Evolutionary conservation across 2,329 filamentous ascomycete species (phyloP).

Genomic region (Lasiodiplodia sp.): DNA sequence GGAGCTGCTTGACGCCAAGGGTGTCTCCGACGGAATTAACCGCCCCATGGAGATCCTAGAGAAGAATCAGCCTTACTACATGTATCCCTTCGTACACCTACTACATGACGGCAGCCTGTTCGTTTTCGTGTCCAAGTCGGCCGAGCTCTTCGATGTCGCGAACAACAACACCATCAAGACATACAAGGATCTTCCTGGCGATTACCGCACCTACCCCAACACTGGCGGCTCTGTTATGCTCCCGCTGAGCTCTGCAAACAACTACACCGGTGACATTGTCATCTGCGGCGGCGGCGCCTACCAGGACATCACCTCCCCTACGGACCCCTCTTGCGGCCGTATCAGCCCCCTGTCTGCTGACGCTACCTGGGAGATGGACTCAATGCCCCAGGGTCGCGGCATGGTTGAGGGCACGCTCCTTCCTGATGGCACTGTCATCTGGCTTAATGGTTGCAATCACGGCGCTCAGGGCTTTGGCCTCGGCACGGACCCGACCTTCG

Average conservation of each 20-base stretch:
- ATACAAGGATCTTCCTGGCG: constrained; percentile 61
- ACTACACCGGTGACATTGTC: constrained; percentile 62
- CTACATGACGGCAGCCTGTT: constrained; percentile 64
- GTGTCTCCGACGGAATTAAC: constrained; percentile 56
- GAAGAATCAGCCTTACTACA: constrained; percentile 68
- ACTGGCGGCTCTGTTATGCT: constrained; percentile 66
- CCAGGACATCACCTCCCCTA: constrained; percentile 66
- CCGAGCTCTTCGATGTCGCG: constrained; percentile 62
- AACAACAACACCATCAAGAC: constrained; percentile 54
- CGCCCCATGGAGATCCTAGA: constrained; percentile 61
- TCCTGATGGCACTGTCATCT: constrained; percentile 68
- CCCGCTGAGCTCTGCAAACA: constrained; percentile 59
- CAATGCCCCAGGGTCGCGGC: constrained; percentile 64
- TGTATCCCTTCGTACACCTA: constrained; percentile 69
- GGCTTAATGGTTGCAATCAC: constrained; percentile 65
- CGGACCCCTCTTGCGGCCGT: constrained; percentile 64
- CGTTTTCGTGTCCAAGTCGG: constrained; percentile 63
- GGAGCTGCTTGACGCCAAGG: constrained; percentile 62
- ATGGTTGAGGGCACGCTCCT: constrained; percentile 69
- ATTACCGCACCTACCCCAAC: constrained; percentile 67
- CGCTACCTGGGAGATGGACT: constrained; percentile 64
- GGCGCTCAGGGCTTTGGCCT: constrained; percentile 68
- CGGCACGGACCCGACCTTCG: constrained; percentile 60
- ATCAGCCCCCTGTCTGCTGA: constrained; percentile 59
- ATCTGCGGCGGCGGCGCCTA: constrained; percentile 68